These are phyloP conservation scores for Pichia sp. DNA, from an alignment of 1,139 yeast genomes.

Conservation along the genomic window DNA sequence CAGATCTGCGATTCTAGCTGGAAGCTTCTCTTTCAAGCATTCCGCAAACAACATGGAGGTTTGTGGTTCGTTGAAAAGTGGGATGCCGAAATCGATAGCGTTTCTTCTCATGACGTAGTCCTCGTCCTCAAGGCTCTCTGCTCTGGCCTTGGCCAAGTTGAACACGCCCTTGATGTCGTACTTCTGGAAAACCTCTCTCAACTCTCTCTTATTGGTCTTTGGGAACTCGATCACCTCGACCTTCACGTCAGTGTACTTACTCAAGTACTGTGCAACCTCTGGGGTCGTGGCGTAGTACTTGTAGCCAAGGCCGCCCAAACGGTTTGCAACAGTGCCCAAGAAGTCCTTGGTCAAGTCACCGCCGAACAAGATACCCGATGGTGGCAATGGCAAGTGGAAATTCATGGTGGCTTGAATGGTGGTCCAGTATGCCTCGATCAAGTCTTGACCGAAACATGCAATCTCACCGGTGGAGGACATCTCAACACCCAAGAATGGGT, in stretches of 20 bases:
- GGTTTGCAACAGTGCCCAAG: conserved; percentile 68
- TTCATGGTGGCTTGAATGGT: conserved; percentile 96
- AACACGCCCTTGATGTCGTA: conserved; percentile 81
- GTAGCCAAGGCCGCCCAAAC: conserved; percentile 72
- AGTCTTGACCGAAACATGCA: conserved; percentile 87
- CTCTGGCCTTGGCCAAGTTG: conserved; percentile 88
- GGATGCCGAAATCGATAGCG: conserved; percentile 96
- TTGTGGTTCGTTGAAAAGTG: conserved; percentile 93
- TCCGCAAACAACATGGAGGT: conserved; percentile 84
- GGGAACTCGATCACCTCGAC: conserved; percentile 82
- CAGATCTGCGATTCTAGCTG: conserved; percentile 43
- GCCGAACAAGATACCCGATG: conserved; percentile 84
- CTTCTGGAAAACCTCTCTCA: conserved; percentile 87
- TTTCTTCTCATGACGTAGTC: conserved; percentile 98
- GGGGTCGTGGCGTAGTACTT: conserved; percentile 73
- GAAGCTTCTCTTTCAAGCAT: conserved; percentile 72
- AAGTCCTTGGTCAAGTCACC: conserved; percentile 77
- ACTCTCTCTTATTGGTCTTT: conserved; percentile 83
- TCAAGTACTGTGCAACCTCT: conserved; percentile 66
- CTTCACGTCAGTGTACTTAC: conserved; percentile 31
- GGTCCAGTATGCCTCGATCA: conserved; percentile 94
- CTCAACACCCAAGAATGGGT: conserved; percentile 97
- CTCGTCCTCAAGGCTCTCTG: conserved; percentile 75
- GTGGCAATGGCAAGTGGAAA: conserved; percentile 88
- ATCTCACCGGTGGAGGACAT: conserved; percentile 99